phyloP scores from a whole-genome alignment of 2,329 filamentous ascomycete species.

The Neonectria magnoliae region DNA sequence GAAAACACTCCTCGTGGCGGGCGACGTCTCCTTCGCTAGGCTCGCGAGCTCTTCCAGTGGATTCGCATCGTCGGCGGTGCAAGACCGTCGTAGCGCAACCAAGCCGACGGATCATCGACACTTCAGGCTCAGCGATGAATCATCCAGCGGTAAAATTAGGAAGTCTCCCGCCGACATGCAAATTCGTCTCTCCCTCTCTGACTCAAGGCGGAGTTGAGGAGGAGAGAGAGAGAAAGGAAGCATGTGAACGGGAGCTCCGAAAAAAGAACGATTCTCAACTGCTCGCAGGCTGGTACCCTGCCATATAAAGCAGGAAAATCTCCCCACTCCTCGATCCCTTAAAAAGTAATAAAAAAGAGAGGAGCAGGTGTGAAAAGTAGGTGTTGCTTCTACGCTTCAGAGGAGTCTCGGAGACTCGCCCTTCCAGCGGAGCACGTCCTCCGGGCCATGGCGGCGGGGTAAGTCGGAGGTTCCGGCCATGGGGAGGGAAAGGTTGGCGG shows the following conservation, averaged over 20 bases:
- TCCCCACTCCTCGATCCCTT: slow-evolving; percentile 1
- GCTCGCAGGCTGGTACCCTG: slow-evolving; percentile 27
- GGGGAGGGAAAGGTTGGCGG: slow-evolving; percentile 14
- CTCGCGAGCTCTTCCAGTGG: slow-evolving; percentile 34
- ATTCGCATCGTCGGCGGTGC: slow-evolving; percentile 29
- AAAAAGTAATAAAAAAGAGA: slow-evolving; percentile 5
- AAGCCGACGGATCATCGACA: slow-evolving; percentile 29
- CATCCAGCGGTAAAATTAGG: slow-evolving; percentile 25
- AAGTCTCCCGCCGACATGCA: background rate
- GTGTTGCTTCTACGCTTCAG: slow-evolving; percentile 20
- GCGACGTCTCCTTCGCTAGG: slow-evolving; percentile 25
- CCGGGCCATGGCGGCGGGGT: slow-evolving; percentile 23
- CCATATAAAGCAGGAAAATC: slow-evolving; percentile 29
- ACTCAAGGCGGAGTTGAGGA: no score
- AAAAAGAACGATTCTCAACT: slow-evolving; percentile 23
- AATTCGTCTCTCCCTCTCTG: background rate
- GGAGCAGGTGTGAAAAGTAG: background rate
- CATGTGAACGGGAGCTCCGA: background rate
- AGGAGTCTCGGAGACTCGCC: slow-evolving; percentile 18
- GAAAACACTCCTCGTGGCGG: slow-evolving; percentile 22
- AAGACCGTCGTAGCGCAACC: slow-evolving; percentile 22
- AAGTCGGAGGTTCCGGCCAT: slow-evolving; percentile 15
- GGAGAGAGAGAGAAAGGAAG: background rate
- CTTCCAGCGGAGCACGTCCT: slow-evolving; percentile 26
- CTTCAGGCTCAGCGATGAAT: slow-evolving; percentile 33